A percentile compares a stretch with the other conserved stretches of the same genome.
phyloP scores from a whole-genome alignment of 164 flowering plant genomes.

The Taxillus chinensis region DNA sequence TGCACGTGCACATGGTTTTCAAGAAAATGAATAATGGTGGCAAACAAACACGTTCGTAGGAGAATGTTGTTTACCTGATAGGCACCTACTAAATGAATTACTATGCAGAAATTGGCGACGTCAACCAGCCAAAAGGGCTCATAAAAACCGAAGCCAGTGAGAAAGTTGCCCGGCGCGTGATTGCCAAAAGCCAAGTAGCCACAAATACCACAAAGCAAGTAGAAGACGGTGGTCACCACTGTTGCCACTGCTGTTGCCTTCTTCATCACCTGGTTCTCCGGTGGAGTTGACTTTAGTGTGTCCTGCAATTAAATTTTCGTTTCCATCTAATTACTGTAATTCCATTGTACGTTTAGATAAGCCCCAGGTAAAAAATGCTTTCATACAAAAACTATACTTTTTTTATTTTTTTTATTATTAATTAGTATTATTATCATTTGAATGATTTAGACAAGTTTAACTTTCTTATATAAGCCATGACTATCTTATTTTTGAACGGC shows the following conservation, averaged over 20 bases:
- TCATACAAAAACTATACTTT: no score
- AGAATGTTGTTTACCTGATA: constrained; percentile 38
- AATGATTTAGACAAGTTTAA: no score
- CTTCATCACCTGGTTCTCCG: constrained; percentile 62
- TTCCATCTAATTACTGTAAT: no score
- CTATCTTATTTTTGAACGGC: no score
- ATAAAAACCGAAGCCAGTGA: constrained; percentile 77
- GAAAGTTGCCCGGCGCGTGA: constrained; percentile 66
- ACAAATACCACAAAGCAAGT: constrained; percentile 44
- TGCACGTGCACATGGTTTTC: no score
- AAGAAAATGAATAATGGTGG: constrained; percentile 16
- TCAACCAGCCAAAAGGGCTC: constrained; percentile 82
- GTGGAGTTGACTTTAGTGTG: constrained; percentile 51
- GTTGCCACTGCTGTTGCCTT: constrained; percentile 35
- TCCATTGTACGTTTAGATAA: no score
- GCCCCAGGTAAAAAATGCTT: no score
- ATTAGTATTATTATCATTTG: no score
- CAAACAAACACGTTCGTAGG: constrained; percentile 17
- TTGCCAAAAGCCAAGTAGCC: constrained; percentile 88
- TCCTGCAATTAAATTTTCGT: constrained; percentile 21
- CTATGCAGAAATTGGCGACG: constrained; percentile 49
- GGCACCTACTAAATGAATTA: constrained; percentile 64
- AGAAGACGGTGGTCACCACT: constrained; percentile 41
- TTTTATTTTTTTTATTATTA: no score
- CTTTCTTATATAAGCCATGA: no score